Percentiles rank a stretch among this genome's conserved stretches.
phyloP scores from a whole-genome alignment of 208 protist genomes.

The Acanthamoeba castellanii region DNA sequence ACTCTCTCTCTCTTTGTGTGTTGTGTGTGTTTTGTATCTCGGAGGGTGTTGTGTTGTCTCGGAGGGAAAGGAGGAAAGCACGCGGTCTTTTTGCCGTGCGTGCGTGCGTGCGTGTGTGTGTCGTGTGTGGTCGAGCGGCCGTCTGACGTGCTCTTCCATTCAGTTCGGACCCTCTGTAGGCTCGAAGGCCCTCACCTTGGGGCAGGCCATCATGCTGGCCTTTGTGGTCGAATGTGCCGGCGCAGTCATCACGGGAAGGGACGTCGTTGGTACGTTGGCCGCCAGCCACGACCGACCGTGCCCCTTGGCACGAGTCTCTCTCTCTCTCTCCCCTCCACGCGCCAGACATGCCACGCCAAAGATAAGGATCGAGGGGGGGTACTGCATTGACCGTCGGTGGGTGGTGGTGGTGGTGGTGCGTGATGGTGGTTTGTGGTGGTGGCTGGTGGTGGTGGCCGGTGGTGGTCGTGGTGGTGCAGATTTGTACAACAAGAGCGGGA shows the following conservation, averaged over 20 bases:
- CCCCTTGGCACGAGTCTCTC: too few species aligned
- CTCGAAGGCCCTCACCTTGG: background rate
- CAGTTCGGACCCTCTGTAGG: constrained; percentile 38
- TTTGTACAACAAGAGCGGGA: constrained; percentile 48
- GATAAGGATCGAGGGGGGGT: too few species aligned
- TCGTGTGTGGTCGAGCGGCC: too few species aligned
- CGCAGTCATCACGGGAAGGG: constrained; percentile 23
- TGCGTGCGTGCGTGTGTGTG: background rate
- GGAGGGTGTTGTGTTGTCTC: background rate
- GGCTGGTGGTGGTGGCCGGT: too few species aligned
- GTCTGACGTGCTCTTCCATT: too few species aligned
- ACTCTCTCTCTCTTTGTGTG: background rate
- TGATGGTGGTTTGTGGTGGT: too few species aligned
- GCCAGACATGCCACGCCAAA: too few species aligned
- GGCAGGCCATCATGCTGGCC: constrained; percentile 36
- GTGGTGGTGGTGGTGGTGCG: too few species aligned
- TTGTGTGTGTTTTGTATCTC: background rate
- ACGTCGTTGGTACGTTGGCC: background rate
- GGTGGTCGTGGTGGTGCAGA: background rate
- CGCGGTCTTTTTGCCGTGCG: too few species aligned
- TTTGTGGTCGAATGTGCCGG: constrained; percentile 44
- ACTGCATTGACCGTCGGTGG: too few species aligned
- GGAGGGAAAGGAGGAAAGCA: too few species aligned
- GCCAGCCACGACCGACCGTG: background rate
- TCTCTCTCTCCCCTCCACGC: too few species aligned